Conservation (phyloP, 352 stramenopile genomes). For the Plasmopara muralis region DNA sequence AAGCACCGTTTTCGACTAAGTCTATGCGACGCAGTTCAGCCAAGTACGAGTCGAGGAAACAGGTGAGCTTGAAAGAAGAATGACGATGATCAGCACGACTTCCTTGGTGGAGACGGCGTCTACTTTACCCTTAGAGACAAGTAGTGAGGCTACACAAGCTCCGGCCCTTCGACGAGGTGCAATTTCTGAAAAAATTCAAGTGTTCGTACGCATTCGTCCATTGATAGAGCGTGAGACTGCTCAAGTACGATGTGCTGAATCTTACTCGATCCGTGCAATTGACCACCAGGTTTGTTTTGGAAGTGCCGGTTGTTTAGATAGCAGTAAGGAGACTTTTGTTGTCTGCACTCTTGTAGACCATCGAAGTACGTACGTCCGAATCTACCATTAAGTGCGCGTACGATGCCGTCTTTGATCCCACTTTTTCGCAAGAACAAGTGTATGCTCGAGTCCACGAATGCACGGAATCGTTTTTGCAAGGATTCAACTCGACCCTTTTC, state of each 20-base stretch:
- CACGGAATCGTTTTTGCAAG: conserved; percentile 68
- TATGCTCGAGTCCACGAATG: conserved; percentile 75
- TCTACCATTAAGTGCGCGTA: conserved; percentile 73
- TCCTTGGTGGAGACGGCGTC: conserved; percentile 3
- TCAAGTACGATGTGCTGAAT: conserved; percentile 19
- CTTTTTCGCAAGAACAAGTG: conserved; percentile 67
- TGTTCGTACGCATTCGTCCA: conserved; percentile 77
- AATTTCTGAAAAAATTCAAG: conserved; percentile 72
- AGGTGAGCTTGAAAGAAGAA: neutral
- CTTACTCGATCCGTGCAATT: conserved; percentile 40
- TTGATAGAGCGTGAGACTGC: conserved; percentile 63
- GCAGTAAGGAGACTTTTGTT: neutral
- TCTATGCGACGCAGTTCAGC: conserved; percentile 5
- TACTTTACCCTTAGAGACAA: conserved; percentile 1
- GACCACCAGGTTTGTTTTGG: conserved; percentile 30
- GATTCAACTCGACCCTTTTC: conserved; percentile 83
- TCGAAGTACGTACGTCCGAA: conserved; percentile 67
- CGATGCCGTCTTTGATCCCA: conserved; percentile 74
- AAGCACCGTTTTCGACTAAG: conserved; percentile 3
- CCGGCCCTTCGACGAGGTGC: conserved; percentile 13
- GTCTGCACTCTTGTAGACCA: conserved; percentile 36
- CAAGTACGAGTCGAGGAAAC: neutral
- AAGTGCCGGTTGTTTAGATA: neutral
- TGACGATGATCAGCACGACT: conserved; percentile 11
- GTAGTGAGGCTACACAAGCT: neutral